Base-by-base conservation (phyloP, 2,329 filamentous ascomycete genomes). In the Claviceps pusilla region DNA sequence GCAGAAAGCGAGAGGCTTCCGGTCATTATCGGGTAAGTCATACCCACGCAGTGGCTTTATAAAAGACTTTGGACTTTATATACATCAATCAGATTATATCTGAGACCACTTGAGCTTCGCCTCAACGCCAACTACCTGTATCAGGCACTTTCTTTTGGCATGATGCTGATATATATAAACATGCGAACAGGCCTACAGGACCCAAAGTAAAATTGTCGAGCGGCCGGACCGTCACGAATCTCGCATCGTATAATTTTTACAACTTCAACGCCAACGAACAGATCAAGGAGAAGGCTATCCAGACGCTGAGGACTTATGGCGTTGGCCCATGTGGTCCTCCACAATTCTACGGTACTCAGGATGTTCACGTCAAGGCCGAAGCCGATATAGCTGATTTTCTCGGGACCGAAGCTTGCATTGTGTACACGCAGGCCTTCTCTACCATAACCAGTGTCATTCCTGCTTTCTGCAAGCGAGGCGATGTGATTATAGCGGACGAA, bases 401-500 rank as follows among this genome's bases (percentile, higher is more conserved):
- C 31, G 93, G 93, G 29, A 88, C 87, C 1, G 83, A 90, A 54
- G 84, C 86, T 37, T 94, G 89, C 65, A 97, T 98, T 61, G 83
- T 98, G 56, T 98, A 98, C 65, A 87, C 93, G 0, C 93, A 98
- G 66, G 85, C 90, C 4, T 97, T 98, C 67, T 95, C 88, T 31
- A 96, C 93, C 45, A 94, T 97, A 57, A 90, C 87, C n/a, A 91
- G 87, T 66, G 90, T 97, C 28, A 96, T 98, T 57, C 94, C 93
- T 0, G 86, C 90, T 1, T 98, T 98, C 67, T 95, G 87, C 67
- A 98, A 98, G 75, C 82, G 93, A 63, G 93, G 93, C 51, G 93
- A 98, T 68, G 87, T 97, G 64, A 97, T 98, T 62, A 88, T 98
- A 53, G 93, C 89, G 46, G 93, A 98, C 71, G 86, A 86, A 60